These are phyloP conservation scores for Amanita inopinata DNA, from an alignment of 768 basidiomycete genomes.

Conservation along the genomic window DNA sequence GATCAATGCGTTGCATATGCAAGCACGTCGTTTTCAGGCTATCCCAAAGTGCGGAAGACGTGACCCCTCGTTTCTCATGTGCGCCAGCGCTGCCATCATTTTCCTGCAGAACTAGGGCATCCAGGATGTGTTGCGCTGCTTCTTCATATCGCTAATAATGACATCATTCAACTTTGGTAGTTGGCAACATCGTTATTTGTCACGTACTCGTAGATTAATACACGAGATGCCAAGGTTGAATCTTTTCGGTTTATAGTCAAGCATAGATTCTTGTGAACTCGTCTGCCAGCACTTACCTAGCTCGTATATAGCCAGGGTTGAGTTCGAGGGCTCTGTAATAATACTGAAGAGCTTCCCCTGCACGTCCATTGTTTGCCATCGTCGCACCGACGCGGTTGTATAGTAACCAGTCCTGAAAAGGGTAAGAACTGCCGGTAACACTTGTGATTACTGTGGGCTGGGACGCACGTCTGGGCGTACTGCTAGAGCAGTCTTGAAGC, in stretches of 20 bases:
- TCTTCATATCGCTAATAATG: slow-evolving; percentile 65
- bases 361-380: slow-evolving; percentile 78
- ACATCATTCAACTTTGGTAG: slow-evolving; percentile 7
- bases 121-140: slow-evolving; percentile 78
- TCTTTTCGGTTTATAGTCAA: slow-evolving; percentile 28
- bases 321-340: slow-evolving; percentile 81
- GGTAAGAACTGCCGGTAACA: not conserved
- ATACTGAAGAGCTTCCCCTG: slow-evolving; percentile 77
- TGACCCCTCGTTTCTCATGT: slow-evolving; percentile 54
- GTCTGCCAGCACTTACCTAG: slow-evolving; percentile 40
- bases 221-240: slow-evolving; percentile 93
- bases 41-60: slow-evolving; percentile 78
- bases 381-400: slow-evolving; percentile 94
- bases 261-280: slow-evolving; percentile 5
- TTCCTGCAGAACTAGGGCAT: slow-evolving; percentile 85
- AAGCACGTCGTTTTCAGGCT: slow-evolving; percentile 76
- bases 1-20: slow-evolving; percentile 70
- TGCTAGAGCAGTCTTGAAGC: slow-evolving; percentile 81
- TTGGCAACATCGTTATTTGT: slow-evolving; percentile 8
- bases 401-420: slow-evolving; percentile 75
- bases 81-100: slow-evolving; percentile 59
- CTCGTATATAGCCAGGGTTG: slow-evolving; percentile 86
- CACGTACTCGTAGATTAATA: slow-evolving; percentile 70
- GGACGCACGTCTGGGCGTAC: slow-evolving; percentile 72
- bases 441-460: not conserved